A percentile compares a stretch with the other conserved stretches of the same genome.
Conservation (phyloP, 2,329 filamentous ascomycete genomes). For the Ophiostoma triangulosporum region DNA sequence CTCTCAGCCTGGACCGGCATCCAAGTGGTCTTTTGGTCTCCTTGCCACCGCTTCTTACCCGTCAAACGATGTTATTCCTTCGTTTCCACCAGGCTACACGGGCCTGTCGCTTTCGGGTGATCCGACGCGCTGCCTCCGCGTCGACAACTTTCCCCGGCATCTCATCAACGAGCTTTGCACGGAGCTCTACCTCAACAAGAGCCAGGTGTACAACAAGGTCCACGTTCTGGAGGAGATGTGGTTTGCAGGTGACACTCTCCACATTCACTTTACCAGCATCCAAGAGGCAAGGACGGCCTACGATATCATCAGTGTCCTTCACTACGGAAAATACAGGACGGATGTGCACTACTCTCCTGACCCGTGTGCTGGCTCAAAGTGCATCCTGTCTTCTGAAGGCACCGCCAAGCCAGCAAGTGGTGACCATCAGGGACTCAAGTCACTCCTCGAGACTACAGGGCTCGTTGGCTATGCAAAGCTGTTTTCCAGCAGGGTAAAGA, state of each 20-base stretch:
- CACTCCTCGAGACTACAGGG: constrained; percentile 10
- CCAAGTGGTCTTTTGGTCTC: background rate
- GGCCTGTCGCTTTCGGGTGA: background rate
- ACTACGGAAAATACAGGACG: constrained; percentile 9
- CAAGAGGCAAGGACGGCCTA: constrained; percentile 7
- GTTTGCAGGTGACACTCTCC: constrained; percentile 7
- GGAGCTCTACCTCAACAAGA: constrained; percentile 5
- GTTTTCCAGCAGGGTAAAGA: background rate
- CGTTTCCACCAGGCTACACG: no score
- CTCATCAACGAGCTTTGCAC: constrained; percentile 9
- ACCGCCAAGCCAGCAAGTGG: constrained; percentile 6
- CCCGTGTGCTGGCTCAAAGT: constrained; percentile 3
- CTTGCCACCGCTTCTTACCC: constrained; percentile 11
- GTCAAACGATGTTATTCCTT: background rate
- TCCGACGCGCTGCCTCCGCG: constrained; percentile 9
- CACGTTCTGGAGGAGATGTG: constrained; percentile 12
- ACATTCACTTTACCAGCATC: constrained; percentile 13
- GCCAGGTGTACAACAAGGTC: background rate
- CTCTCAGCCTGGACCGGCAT: background rate
- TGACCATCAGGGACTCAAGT: constrained; percentile 7
- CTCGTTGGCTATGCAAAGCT: constrained; percentile 8
- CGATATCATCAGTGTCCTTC: constrained; percentile 4
- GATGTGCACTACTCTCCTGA: constrained; percentile 4
- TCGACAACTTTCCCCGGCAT: constrained; percentile 9
- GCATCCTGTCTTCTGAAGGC: background rate